Evolutionary conservation across 2,329 filamentous ascomycete genomes (phyloP), one percentile per base, ranked within the genome.

Genomic region (Cryoendolithus antarcticus): DNA sequence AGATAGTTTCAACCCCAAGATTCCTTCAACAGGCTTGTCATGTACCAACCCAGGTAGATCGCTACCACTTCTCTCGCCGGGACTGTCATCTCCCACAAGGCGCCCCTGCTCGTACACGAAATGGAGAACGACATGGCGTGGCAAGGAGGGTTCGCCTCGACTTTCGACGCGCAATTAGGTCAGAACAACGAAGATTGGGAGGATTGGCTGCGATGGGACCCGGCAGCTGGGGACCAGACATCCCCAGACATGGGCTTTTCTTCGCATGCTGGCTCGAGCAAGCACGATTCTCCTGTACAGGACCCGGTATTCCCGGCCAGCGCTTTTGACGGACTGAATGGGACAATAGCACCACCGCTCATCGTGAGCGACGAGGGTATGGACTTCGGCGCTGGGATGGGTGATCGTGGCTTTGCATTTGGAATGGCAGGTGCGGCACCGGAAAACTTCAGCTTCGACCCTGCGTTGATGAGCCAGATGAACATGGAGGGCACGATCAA

Each of bases 141-240:
- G 41, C 41, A 39, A 27, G 12, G 28, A 11, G 36, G 39, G 31
- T 37, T 42, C 34, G 19, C 35, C 12, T 39, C 37, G 9, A 28
- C 36, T 30, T 42, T 42, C 15, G 34, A 40, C 9, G 35, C 30
- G 30, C 35, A 37, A 19, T 30, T 41, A 8, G 39, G 35, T 27
- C 38, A 47, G 13, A 48, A 39, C 33, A 54, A 54, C 36, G 54
- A 60, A 35, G 58, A 61, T 47, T 69, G 65, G 64, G 64, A 62
- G 48, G 61, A 68, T 33, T 69, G 63, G 62, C 62, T 69, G 57
- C 56, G 62, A 41, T 68, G 63, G 62, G 63, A 68, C 50, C 62
- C 63, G 35, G 54, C 60, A 30, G 51, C 48, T 6, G 15, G 15
- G 5, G 55, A 59, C 15, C 42, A 52, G n/a, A 52, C 53, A 3